Evolutionary conservation across 495 filamentous ascomycete species (phyloP), one percentile per base, ranked within the genome.

Genomic region (Annulohypoxylon maeteangense): DNA sequence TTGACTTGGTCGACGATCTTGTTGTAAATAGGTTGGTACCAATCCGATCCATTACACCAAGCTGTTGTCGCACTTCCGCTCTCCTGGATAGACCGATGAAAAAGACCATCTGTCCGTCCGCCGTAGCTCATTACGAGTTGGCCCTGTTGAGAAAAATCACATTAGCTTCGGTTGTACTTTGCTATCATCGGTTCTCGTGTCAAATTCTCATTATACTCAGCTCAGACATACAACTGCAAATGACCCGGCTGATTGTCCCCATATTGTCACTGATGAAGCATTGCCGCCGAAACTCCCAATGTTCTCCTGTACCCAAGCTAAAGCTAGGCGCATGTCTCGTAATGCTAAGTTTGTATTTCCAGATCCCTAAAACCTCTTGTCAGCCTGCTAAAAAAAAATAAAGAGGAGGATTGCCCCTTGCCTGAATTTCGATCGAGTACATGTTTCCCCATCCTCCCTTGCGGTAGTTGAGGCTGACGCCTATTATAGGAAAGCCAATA

Each of bases 261-360:
- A 81, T 36, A 81, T 80, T 20, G 76, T 80, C 45, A 81, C 78
- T 10, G 79, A 79, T 0, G 74, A 63, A 3, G 86, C 75, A 71
- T 89, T 83, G 3, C 87, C 87, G 3, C 87, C 87, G 75, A 89
- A 89, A 1, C 69, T 79, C 10, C 76, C 81, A 56, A 89, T 88
- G 44, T 88, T 88, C 61, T 88, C 85, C 10, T 85, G 83, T 1
- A 88, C 78, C 87, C 87, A 89, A 47, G 86, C 71, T 22, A 89
- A 70, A 16, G 82, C 87, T 3, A 81, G 78, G 1, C 85, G 82
- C 75, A 88, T 87, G 58, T 89, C 87, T 4, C 85, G 80, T 7
- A 89, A 59, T 22, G 75, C 76, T 10, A 80, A 58, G 60, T 78
- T 80, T 4, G 78, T 78, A 50, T 80, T 78, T 31, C 78, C 78